Evolutionary conservation across 2,329 filamentous ascomycete species (phyloP).

Genomic region (Aspergillus puulaauensis): DNA sequence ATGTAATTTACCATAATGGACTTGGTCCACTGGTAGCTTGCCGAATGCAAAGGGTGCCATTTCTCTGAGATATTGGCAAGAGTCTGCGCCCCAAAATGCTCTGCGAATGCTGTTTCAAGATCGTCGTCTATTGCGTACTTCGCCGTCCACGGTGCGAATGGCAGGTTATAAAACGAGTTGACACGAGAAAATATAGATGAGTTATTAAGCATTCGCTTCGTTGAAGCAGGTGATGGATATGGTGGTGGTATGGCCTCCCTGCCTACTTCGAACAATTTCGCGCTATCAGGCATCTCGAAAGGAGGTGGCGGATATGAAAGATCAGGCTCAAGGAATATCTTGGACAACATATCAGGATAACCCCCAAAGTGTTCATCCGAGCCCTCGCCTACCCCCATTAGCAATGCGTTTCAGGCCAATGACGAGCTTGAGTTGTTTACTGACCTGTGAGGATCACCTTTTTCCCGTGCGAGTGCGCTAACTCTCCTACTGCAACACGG

Average conservation of each 20-base stretch:
- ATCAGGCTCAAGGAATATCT: conserved; percentile 53
- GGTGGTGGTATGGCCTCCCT: not conserved
- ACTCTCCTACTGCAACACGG: conserved; percentile 51
- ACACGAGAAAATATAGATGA: conserved; percentile 38
- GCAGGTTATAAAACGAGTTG: conserved; percentile 33
- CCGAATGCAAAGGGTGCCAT: conserved; percentile 42
- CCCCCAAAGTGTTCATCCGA: conserved; percentile 57
- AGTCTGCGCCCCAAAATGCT: conserved; percentile 6
- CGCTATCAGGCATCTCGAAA: conserved; percentile 12
- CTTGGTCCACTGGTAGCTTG: conserved; percentile 15
- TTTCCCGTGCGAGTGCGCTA: conserved; percentile 47
- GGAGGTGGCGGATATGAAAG: conserved; percentile 30
- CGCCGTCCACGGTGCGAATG: conserved; percentile 37
- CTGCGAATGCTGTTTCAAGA: conserved; percentile 18
- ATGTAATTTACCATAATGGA: conserved; percentile 13
- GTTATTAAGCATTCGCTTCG: conserved; percentile 40
- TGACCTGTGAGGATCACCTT: conserved; percentile 55
- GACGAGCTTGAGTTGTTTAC: not conserved
- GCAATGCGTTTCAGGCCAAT: not conserved
- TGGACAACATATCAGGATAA: conserved; percentile 48
- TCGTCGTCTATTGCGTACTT: not conserved
- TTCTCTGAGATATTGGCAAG: conserved; percentile 12
- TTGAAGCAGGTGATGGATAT: conserved; percentile 20
- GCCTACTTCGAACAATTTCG: conserved; percentile 3
- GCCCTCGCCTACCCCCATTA: conserved; percentile 42